Percentiles rank a stretch among this genome's conserved stretches.
Conservation (phyloP, 2,329 filamentous ascomycete genomes). For the Endoconidiophora laricicola region DNA sequence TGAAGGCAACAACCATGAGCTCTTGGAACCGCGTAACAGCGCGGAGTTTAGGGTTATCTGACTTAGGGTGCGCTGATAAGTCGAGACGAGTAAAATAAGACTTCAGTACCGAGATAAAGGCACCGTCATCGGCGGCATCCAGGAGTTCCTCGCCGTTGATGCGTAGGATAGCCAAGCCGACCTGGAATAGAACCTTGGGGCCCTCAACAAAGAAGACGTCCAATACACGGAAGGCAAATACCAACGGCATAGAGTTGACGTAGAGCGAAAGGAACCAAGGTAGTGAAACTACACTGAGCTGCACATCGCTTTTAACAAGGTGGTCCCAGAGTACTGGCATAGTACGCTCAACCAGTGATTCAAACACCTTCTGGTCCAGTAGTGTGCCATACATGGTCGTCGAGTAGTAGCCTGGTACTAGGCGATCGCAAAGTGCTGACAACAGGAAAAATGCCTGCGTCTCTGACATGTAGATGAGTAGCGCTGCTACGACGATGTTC, state of each 20-base stretch:
- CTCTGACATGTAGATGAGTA: constrained; percentile 97
- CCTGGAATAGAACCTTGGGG: constrained; percentile 91
- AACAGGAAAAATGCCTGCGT: constrained; percentile 88
- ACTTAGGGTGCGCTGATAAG: constrained; percentile 89
- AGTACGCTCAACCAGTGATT: constrained; percentile 93
- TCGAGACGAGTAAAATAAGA: constrained; percentile 85
- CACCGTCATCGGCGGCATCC: constrained; percentile 84
- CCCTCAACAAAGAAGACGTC: constrained; percentile 98
- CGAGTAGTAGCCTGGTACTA: constrained; percentile 93
- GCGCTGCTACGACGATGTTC: constrained; percentile 97
- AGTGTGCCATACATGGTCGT: constrained; percentile 98
- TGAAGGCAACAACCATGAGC: constrained; percentile 97
- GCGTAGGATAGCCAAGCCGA: constrained; percentile 86
- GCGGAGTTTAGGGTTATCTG: constrained; percentile 83
- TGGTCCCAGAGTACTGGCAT: constrained; percentile 99
- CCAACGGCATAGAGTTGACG: constrained; percentile 97
- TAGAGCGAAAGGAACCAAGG: constrained; percentile 97
- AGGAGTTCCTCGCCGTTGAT: constrained; percentile 94
- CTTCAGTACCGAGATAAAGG: constrained; percentile 92
- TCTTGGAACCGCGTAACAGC: constrained; percentile 95
- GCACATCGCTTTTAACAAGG: constrained; percentile 89
- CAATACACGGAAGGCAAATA: constrained; percentile 90
- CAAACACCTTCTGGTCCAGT: constrained; percentile 91
- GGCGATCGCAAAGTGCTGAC: constrained; percentile 76
- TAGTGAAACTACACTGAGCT: constrained; percentile 89